These are phyloP conservation scores for Phytophthora brassicae DNA, from an alignment of 352 stramenopile genomes.

Conservation along the genomic window DNA sequence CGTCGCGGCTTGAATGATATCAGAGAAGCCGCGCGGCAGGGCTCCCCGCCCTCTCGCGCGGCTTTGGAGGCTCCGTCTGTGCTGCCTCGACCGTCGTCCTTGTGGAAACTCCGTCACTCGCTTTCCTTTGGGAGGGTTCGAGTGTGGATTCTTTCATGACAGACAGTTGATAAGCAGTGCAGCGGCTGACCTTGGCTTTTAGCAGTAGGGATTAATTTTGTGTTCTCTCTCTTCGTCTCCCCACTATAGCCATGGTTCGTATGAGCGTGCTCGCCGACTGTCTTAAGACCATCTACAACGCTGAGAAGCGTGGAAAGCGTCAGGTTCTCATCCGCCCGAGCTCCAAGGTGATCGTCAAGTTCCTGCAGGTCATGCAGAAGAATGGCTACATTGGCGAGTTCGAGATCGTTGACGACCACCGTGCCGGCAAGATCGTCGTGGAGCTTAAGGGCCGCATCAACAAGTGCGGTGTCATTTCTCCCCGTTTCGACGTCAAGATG, in stretches of 20 bases:
- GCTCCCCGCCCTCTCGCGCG: constrained; percentile 38
- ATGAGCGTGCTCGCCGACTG: constrained; percentile 99
- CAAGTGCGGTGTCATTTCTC: constrained; percentile 99
- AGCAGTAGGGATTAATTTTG: constrained; percentile 53
- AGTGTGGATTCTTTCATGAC: constrained; percentile 22
- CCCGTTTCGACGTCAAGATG: constrained; percentile 97
- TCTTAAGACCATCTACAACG: constrained; percentile 99
- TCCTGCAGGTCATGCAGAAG: constrained; percentile 99
- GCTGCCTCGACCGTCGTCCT: constrained; percentile 6
- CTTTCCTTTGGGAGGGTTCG: not conserved
- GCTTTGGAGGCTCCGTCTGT: constrained; percentile 61
- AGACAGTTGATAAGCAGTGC: constrained; percentile 6
- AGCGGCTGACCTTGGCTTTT: constrained; percentile 58
- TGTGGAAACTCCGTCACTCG: constrained; percentile 15
- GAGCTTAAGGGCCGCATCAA: constrained; percentile 99
- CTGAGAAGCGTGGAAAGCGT: constrained; percentile 99
- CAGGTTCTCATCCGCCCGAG: constrained; percentile 99
- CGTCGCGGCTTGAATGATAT: constrained; percentile 11
- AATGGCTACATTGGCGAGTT: constrained; percentile 99
- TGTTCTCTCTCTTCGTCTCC: constrained; percentile 7
- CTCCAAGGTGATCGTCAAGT: constrained; percentile 99
- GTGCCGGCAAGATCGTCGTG: constrained; percentile 98
- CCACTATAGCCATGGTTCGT: constrained; percentile 95
- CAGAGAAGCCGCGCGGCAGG: constrained; percentile 34
- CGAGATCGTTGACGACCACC: constrained; percentile 99